phyloP scores from a whole-genome alignment of 73 alveolate species.

The Blepharisma stoltei region DNA sequence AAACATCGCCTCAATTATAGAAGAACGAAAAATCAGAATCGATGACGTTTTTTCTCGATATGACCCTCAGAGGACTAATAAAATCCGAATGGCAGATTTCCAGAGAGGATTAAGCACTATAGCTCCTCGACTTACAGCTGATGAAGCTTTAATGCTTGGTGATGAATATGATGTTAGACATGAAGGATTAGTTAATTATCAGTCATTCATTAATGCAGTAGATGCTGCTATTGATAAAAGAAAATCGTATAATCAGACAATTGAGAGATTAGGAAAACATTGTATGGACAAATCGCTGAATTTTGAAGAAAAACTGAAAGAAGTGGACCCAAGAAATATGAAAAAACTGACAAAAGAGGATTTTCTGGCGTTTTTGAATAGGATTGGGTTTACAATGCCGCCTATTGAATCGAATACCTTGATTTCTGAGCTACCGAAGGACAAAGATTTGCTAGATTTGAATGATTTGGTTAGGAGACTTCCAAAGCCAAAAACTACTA shows the following conservation, averaged over 20 bases:
- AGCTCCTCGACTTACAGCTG: neutral
- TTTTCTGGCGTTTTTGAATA: neutral
- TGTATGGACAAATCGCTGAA: neutral
- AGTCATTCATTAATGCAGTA: neutral
- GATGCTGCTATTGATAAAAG: neutral
- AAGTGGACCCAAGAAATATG: conserved; percentile 16
- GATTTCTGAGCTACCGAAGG: neutral
- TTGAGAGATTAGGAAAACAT: neutral
- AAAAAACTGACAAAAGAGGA: conserved; percentile 24
- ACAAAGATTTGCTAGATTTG: conserved; percentile 13
- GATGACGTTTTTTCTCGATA: neutral
- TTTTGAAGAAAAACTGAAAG: neutral
- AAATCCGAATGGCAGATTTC: neutral
- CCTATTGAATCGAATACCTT: neutral
- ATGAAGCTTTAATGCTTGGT: neutral
- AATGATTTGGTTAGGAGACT: conserved; percentile 5
- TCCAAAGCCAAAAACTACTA: conserved; percentile 17
- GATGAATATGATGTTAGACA: conserved; percentile 15
- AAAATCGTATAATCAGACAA: neutral
- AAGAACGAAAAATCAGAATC: neutral
- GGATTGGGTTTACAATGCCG: neutral
- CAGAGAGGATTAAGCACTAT: neutral
- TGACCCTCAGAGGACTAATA: neutral
- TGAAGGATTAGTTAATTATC: conserved; percentile 2
- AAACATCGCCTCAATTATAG: neutral